Evolutionary conservation across 2,329 filamentous ascomycete genomes (phyloP).

Genomic region (Blumeriella jaapii): DNA sequence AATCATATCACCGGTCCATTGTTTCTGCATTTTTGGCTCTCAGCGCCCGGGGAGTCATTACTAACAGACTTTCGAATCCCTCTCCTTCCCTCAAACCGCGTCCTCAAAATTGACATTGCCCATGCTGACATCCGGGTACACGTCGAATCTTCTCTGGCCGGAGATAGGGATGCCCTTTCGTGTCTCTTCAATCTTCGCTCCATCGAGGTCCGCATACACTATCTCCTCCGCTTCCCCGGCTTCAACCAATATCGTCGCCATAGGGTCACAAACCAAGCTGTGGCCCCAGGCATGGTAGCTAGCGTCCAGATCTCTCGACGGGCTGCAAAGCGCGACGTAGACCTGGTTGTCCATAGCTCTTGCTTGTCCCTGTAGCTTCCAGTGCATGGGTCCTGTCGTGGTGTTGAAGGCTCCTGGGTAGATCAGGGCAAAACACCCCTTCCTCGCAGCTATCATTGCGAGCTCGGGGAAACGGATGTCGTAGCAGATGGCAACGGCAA

Average conservation of each 20-base stretch:
- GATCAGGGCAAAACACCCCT: conserved; percentile 75
- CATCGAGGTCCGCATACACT: conserved; percentile 60
- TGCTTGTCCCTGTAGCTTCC: conserved; percentile 71
- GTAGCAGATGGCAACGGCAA: conserved; percentile 92
- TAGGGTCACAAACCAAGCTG: conserved; percentile 77
- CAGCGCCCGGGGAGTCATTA: too few species aligned
- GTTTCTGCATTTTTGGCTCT: too few species aligned
- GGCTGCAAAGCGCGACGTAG: conserved; percentile 87
- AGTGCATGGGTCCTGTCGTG: conserved; percentile 86
- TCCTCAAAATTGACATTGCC: conserved; percentile 31
- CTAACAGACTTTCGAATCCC: too few species aligned
- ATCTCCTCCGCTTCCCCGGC: conserved; percentile 68
- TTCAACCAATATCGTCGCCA: conserved; percentile 70
- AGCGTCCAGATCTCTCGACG: conserved; percentile 66
- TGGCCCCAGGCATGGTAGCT: conserved; percentile 89
- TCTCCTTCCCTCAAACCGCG: not conserved
- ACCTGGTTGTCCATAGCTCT: conserved; percentile 89
- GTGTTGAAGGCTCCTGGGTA: conserved; percentile 98
- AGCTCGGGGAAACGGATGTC: conserved; percentile 94
- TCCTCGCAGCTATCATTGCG: conserved; percentile 75
- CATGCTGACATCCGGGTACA: conserved; percentile 81
- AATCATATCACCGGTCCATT: too few species aligned
- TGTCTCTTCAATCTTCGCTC: conserved; percentile 58
- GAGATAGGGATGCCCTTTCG: conserved; percentile 77
- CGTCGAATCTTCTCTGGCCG: conserved; percentile 80